Evolutionary conservation across 176 grass and related monocot species (phyloP).

Genomic region (Eragrostis curvula): DNA sequence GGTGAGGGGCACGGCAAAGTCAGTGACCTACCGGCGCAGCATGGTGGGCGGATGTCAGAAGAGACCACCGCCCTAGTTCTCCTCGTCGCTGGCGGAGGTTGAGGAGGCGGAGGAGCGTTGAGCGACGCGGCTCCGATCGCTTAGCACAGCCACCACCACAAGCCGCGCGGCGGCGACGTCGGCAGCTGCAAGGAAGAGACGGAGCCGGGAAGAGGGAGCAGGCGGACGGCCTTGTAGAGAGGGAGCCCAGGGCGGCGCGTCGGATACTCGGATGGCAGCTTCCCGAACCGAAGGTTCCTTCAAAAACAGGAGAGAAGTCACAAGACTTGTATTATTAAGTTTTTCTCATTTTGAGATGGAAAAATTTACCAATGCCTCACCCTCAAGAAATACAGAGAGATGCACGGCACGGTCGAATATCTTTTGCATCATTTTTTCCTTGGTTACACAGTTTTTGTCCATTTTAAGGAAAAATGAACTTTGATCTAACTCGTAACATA

Average conservation of each 20-base stretch:
- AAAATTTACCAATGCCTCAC: background rate
- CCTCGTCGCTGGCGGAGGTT: slow-evolving; percentile 1
- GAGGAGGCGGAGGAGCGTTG: background rate
- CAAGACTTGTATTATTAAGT: background rate
- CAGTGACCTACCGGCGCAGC: slow-evolving; percentile 45
- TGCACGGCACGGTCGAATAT: background rate
- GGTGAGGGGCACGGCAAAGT: background rate
- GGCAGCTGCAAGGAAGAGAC: background rate
- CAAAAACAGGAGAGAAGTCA: background rate
- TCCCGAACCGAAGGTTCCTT: background rate
- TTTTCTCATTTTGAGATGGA: background rate
- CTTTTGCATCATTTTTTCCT: no score
- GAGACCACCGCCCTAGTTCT: slow-evolving; percentile 37
- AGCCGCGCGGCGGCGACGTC: background rate
- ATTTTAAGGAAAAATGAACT: background rate
- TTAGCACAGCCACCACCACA: background rate
- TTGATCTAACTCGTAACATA: background rate
- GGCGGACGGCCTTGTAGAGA: slow-evolving; percentile 5
- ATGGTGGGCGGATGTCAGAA: slow-evolving; percentile 42
- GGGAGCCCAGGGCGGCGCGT: slow-evolving; percentile 27
- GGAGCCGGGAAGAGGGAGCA: background rate
- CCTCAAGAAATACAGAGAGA: background rate
- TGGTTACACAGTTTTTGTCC: background rate
- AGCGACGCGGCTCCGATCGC: slow-evolving; percentile 22
- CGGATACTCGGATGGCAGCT: slow-evolving; percentile 37